Conservation (phyloP, 495 filamentous ascomycete genomes). For the Bryoglossum gracile region DNA sequence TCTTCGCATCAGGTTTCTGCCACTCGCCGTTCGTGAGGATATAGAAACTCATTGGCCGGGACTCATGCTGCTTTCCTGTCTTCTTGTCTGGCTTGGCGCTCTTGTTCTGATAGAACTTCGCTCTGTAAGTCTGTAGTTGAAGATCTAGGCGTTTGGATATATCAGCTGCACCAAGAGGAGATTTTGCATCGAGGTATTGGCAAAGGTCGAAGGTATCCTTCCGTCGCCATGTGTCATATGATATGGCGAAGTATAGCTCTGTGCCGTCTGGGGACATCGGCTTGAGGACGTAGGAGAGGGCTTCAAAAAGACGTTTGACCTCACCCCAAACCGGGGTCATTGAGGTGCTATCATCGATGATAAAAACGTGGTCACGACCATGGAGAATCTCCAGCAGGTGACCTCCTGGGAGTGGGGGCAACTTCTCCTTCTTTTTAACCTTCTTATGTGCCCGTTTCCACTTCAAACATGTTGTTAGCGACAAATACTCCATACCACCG, state of each 20-base stretch:
- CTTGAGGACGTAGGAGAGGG: slow-evolving; percentile 13
- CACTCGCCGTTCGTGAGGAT: slow-evolving; percentile 19
- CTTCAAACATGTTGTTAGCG: slow-evolving; percentile 18
- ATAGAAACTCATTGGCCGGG: slow-evolving; percentile 15
- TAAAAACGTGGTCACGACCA: slow-evolving; percentile 16
- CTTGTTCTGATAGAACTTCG: neutral
- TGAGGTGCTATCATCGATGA: slow-evolving; percentile 12
- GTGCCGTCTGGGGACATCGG: slow-evolving; percentile 11
- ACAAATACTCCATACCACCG: slow-evolving; percentile 13
- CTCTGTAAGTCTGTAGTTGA: slow-evolving; percentile 10
- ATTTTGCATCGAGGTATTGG: slow-evolving; percentile 14
- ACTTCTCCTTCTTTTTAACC: slow-evolving; percentile 15
- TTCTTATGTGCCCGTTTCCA: slow-evolving; percentile 19
- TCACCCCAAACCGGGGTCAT: slow-evolving; percentile 13
- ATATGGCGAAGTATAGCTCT: slow-evolving; percentile 14
- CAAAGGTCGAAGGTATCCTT: slow-evolving; percentile 15
- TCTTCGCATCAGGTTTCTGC: neutral
- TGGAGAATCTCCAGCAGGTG: slow-evolving; percentile 4
- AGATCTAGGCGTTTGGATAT: slow-evolving; percentile 12
- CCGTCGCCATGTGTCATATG: slow-evolving; percentile 15
- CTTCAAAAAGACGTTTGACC: slow-evolving; percentile 11
- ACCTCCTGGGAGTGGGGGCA: slow-evolving; percentile 12
- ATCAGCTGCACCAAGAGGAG: slow-evolving; percentile 4
- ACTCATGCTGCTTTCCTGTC: neutral
- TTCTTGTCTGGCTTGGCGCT: neutral